Base-by-base conservation (phyloP, 495 filamentous ascomycete genomes). In the Hypoxylon lenormandii region DNA sequence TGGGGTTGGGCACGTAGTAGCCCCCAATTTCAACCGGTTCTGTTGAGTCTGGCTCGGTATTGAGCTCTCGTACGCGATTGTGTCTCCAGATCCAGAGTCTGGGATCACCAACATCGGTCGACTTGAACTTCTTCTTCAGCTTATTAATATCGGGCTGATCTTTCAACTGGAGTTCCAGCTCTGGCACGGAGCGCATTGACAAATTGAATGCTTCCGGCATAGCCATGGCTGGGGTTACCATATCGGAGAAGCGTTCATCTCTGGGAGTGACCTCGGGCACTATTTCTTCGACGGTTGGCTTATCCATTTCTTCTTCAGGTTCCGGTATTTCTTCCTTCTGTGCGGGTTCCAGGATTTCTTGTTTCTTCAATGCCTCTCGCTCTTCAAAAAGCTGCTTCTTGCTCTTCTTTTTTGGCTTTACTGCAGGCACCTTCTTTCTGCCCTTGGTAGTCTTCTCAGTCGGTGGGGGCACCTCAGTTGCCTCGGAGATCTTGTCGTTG, bases 11-110 rank as follows among this genome's bases (percentile, higher is more conserved):
- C 15, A 97, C 90, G 75, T 97, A 97, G 72, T 98, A 97, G 37
- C 94, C 96, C 46, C 91, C 86, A 52, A 98, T 96, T 54, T 51
- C 85, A 0, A 80, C 70, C 1, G 77, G 80, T 7, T 82, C 80
- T 19, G 76, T 69, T 23, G 50, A 48, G 28, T 73, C 58, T 11
- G 81, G 64, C 47, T 78, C 72, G 6, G 77, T 83, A 78, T 96
- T 96, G 57, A 97, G 87, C 40, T 90, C 83, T 71, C 97, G 95
- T 77, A 96, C 89, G 62, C 93, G 88, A 73, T 95, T 92, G 68
- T 97, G 90, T 65, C 88, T 92, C 91, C 92, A 97, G 5, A 93
- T 84, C 94, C 94, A 98, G 37, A 89, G 82, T 49, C 87, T 81
- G 5, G 90, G 81, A 69, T 92, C 88, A 7, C 86, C 86, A 55